Evolutionary conservation across 805 yeast genomes (phyloP).

Genomic region (Limtongozyma cylindracea): DNA sequence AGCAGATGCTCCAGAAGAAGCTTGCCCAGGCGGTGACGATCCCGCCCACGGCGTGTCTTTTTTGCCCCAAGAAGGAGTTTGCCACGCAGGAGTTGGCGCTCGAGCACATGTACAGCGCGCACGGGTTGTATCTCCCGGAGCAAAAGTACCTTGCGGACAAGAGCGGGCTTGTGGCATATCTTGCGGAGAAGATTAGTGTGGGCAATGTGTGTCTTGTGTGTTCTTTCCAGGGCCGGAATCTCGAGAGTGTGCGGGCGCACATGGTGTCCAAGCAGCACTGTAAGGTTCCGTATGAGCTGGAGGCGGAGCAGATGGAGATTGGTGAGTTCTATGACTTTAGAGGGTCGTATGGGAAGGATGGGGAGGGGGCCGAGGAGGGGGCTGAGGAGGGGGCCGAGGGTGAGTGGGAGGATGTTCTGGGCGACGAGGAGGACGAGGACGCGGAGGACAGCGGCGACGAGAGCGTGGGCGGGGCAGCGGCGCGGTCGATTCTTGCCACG

Average conservation of each 20-base stretch:
- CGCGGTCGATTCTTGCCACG: too few species aligned
- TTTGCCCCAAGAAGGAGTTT: conserved; percentile 16
- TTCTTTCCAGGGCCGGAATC: conserved; percentile 54
- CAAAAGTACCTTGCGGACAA: conserved; percentile 37
- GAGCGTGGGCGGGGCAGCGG: too few species aligned
- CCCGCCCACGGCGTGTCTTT: conserved; percentile 21
- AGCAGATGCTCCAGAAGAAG: conserved; percentile 6
- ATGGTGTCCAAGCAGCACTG: conserved; percentile 71
- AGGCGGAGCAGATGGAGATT: conserved; percentile 50
- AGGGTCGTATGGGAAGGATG: conserved; percentile 36
- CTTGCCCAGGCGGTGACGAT: conserved; percentile 18
- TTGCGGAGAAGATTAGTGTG: conserved; percentile 59
- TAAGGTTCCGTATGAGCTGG: conserved; percentile 67
- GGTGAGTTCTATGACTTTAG: conserved; percentile 71
- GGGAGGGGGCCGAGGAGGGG: too few species aligned
- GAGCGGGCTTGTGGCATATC: conserved; percentile 45
- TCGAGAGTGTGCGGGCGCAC: conserved; percentile 80
- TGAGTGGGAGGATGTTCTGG: conserved; percentile 17
- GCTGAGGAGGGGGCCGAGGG: conserved; percentile 6
- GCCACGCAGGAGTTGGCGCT: conserved; percentile 16
- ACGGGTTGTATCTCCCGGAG: conserved; percentile 83
- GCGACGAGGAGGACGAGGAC: conserved; percentile 4
- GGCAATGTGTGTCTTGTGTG: conserved; percentile 76
- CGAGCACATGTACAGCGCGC: conserved; percentile 52
- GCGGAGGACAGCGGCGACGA: too few species aligned